Evolutionary conservation across 169 alveolate genomes (phyloP), one percentile per base, ranked within the genome.

Genomic region (Besnoitia besnoiti): DNA sequence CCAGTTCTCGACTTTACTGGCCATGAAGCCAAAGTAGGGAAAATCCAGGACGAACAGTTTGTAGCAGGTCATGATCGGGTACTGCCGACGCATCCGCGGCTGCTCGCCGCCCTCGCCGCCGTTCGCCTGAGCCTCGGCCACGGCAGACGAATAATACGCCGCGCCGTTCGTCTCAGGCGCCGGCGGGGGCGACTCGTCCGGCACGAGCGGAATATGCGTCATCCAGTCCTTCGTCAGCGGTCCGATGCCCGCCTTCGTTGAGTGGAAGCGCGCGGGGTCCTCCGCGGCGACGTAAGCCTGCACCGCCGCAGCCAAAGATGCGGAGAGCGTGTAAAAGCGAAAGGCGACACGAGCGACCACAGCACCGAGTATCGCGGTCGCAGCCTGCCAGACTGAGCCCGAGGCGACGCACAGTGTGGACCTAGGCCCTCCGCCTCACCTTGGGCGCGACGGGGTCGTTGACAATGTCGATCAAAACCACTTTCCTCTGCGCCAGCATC

Each of bases 11-110:
- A 96, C 80, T 85, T 76, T 94, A n/a, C 97, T 95, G 46, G 97
- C 88, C 61, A 96, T 44, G 44, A 96, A 80, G 35, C 98, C 98
- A 87, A 96, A 95, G 95, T 95, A 96, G 0, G 98, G 98, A 35
- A 96, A 90, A 90, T 96, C 95, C 0, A 96, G 46, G 37, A 80
- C 90, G 51, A 96, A 85, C 12, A 96, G 77, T 93, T 96, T 96
- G 94, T 96, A 95, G 44, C 96, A 94, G 0, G 96, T 95, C 89
- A 96, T 94, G 51, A 94, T 33, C 12, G 92, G 93, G 51, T 90
- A 61, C 40, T 85, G 79, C 27, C 85, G 90, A 16, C 39, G 80
- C 59, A 82, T 35, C 59, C 2, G 0, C 73, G 3, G 73, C 40
- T 27, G 42, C 35, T 24, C 46, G 8, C 85, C 84, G 75, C 33